These are phyloP conservation scores for Nakazawaea siamensis DNA, from an alignment of 805 yeast genomes.

Conservation along the genomic window DNA sequence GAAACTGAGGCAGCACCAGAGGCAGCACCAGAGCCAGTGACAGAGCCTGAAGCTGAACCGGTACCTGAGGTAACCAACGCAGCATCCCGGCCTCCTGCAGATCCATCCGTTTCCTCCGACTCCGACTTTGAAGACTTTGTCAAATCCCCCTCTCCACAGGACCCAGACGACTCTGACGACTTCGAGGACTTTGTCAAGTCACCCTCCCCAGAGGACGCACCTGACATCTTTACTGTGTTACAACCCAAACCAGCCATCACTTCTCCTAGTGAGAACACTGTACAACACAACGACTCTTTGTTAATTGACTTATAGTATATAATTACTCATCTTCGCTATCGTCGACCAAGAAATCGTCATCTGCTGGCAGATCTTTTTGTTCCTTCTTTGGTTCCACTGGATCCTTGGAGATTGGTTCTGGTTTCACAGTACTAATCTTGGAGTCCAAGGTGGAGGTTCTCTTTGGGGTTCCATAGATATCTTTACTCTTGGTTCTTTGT, in stretches of 20 bases:
- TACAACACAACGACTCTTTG: no score
- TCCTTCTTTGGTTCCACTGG: conserved; percentile 13
- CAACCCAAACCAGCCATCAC: not conserved
- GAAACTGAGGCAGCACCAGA: no score
- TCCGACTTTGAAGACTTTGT: not conserved
- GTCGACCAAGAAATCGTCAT: conserved; percentile 43
- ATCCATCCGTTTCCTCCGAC: no score
- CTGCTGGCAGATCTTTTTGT: conserved; percentile 33
- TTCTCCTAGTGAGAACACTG: not conserved
- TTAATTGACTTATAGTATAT: not conserved
- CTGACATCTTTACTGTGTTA: no score
- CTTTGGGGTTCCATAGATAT: conserved; percentile 13
- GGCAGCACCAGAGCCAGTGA: no score
- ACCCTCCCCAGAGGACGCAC: not conserved
- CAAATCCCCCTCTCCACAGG: conserved; percentile 1
- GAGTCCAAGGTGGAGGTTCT: conserved; percentile 26
- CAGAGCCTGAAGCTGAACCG: no score
- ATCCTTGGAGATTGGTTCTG: conserved; percentile 5
- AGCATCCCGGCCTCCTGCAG: conserved; percentile 1
- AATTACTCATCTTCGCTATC: conserved; percentile 36
- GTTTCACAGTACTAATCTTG: conserved; percentile 4
- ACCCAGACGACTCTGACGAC: no score
- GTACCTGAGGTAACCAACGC: no score
- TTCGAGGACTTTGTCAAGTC: not conserved
- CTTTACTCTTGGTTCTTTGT: conserved; percentile 10